Conservation (phyloP, 352 stramenopile species). For the Phytopythium aichiense region DNA sequence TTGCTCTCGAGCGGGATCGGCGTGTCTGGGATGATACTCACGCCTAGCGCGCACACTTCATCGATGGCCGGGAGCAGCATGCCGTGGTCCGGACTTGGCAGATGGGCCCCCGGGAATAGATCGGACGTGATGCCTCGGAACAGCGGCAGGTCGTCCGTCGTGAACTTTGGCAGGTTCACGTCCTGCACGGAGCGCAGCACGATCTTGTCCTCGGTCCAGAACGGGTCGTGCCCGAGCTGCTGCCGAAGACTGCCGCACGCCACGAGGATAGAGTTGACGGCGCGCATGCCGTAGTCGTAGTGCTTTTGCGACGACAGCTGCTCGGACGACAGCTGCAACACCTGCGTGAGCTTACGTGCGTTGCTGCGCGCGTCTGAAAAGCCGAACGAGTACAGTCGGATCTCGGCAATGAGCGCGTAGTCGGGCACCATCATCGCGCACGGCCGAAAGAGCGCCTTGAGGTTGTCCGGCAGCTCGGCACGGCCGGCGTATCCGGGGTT, state of each 20-base stretch:
- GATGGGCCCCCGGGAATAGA: conserved; percentile 87
- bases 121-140: conserved; percentile 94
- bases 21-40: conserved; percentile 57
- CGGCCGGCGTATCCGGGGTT: conserved; percentile 95
- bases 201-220: conserved; percentile 91
- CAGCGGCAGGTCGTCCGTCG: conserved; percentile 89
- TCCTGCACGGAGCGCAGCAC: conserved; percentile 91
- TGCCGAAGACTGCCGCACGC: conserved; percentile 90
- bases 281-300: conserved; percentile 96
- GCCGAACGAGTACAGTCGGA: conserved; percentile 92
- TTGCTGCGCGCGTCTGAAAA: conserved; percentile 89
- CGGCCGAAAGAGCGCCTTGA: conserved; percentile 92
- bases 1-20: conserved; percentile 70
- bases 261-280: conserved; percentile 94
- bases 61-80: conserved; percentile 80
- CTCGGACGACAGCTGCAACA: conserved; percentile 91
- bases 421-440: conserved; percentile 96
- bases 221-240: conserved; percentile 84
- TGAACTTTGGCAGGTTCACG: conserved; percentile 94
- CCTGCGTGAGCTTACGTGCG: conserved; percentile 91
- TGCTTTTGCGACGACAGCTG: conserved; percentile 93
- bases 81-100: conserved; percentile 86
- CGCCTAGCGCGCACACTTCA: conserved; percentile 61
- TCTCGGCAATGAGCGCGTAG: conserved; percentile 93
- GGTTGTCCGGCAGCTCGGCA: conserved; percentile 92